These are phyloP conservation scores for Crithidia acanthocephali DNA, from an alignment of 208 protist species.

Conservation along the genomic window DNA sequence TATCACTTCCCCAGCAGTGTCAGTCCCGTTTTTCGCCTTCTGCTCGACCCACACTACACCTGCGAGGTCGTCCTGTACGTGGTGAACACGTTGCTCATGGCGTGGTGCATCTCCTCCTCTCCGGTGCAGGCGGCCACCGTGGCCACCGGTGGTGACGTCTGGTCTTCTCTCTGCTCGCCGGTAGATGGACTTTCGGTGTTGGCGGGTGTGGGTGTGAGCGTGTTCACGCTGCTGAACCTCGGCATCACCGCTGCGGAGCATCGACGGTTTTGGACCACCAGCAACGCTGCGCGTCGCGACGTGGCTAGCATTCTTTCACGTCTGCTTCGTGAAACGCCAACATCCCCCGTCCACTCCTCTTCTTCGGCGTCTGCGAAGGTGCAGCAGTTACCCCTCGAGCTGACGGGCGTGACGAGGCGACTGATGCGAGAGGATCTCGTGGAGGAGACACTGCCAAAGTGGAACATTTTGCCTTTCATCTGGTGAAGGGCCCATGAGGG, in stretches of 20 bases:
- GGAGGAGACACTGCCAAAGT: slow-evolving; percentile 36
- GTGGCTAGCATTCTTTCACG: slow-evolving; percentile 2
- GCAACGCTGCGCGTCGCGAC: slow-evolving; percentile 38
- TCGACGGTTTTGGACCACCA: slow-evolving; percentile 59
- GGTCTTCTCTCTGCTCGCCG: neutral
- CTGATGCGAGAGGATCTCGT: neutral
- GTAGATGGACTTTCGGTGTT: slow-evolving; percentile 4
- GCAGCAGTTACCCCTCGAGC: neutral
- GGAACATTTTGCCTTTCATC: slow-evolving; percentile 51
- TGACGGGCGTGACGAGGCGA: neutral
- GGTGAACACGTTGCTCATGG: slow-evolving; percentile 35
- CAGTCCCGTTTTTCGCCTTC: slow-evolving; percentile 40
- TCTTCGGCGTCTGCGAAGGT: neutral
- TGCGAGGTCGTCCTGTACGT: slow-evolving; percentile 78
- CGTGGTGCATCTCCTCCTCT: slow-evolving; percentile 23
- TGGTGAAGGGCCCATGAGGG: slow-evolving; percentile 25
- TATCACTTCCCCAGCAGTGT: slow-evolving; percentile 31
- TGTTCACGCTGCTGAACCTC: slow-evolving; percentile 72
- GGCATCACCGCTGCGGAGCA: slow-evolving; percentile 71
- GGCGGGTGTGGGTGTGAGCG: slow-evolving; percentile 35
- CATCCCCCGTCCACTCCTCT: neutral
- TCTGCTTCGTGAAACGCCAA: neutral
- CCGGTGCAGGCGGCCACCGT: neutral
- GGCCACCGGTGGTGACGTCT: neutral
- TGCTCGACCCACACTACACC: slow-evolving; percentile 81